Percentiles rank a stretch among this genome's conserved stretches.
Conservation (phyloP, 129 eudicot genomes). For the Arctium lappa region DNA sequence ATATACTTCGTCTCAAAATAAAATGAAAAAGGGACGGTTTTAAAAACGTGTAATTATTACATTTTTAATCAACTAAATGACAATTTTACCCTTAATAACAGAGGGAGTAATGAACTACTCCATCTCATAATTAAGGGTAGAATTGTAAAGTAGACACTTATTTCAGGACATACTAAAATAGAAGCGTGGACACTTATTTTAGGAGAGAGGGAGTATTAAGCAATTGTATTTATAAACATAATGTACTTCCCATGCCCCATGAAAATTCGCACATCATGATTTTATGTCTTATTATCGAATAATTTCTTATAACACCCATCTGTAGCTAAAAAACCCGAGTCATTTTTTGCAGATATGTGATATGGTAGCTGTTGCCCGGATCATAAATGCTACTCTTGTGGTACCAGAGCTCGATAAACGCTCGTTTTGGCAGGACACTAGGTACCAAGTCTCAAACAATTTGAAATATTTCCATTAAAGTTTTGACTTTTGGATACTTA, state of each 20-base stretch:
- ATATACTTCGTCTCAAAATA: not conserved
- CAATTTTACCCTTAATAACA: not conserved
- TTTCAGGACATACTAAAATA: not conserved
- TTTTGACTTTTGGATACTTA: conserved; percentile 9
- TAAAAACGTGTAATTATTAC: not conserved
- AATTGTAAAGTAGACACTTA: not conserved
- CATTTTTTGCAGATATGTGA: conserved; percentile 68
- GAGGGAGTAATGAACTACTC: not conserved
- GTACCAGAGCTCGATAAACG: conserved; percentile 94
- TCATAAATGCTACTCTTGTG: conserved; percentile 89
- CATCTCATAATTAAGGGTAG: not conserved
- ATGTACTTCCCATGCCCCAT: not conserved
- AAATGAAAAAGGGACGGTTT: not conserved
- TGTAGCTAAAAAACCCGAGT: not conserved
- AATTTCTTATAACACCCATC: not conserved
- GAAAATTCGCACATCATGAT: not conserved
- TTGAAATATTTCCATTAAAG: not conserved
- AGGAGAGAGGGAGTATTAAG: not conserved
- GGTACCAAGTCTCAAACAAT: conserved; percentile 34
- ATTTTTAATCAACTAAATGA: not conserved
- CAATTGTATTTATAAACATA: not conserved
- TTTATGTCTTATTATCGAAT: no score
- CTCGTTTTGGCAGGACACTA: conserved; percentile 92
- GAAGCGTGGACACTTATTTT: not conserved
- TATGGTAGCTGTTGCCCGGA: conserved; percentile 94